phyloP scores from a whole-genome alignment of 2,329 filamentous ascomycete species.

The Arthrobotrys entomopaga region DNA sequence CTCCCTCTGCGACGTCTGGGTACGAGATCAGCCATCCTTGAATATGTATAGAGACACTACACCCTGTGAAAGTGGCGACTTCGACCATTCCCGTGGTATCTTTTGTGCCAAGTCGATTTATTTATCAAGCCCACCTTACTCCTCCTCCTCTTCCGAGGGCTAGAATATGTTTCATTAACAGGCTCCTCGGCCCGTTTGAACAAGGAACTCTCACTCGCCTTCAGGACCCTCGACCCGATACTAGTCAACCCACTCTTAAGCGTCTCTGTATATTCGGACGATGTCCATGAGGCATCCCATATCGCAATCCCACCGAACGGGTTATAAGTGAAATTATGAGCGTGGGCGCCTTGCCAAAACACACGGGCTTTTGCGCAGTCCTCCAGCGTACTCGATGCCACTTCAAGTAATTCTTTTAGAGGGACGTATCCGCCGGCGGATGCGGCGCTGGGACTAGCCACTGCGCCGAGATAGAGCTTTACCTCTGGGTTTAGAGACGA shows the following conservation, averaged over 20 bases:
- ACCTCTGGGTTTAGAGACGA: conserved; percentile 70
- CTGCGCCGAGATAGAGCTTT: conserved; percentile 72
- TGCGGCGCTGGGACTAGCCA: conserved; percentile 58
- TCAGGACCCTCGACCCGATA: conserved; percentile 14
- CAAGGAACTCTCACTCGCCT: conserved; percentile 7
- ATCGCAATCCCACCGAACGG: conserved; percentile 47
- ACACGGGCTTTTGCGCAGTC: conserved; percentile 44
- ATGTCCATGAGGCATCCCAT: conserved; percentile 53
- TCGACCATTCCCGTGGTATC: conserved; percentile 11
- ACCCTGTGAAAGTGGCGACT: conserved; percentile 1
- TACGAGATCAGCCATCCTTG: no score
- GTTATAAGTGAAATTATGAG: conserved; percentile 32
- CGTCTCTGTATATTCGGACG: conserved; percentile 28
- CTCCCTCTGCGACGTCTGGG: no score
- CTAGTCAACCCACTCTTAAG: conserved; percentile 21
- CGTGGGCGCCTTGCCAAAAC: conserved; percentile 22
- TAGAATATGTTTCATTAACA: background rate
- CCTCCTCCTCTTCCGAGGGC: no score
- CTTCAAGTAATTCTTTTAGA: conserved; percentile 17
- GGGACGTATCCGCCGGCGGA: conserved; percentile 32
- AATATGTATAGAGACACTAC: no score
- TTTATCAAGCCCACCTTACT: no score
- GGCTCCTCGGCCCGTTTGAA: conserved; percentile 26
- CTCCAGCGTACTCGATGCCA: conserved; percentile 32
- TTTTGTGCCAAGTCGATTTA: background rate